phyloP scores from a whole-genome alignment of 106 monocot genomes.

The Chionographis japonica region DNA sequence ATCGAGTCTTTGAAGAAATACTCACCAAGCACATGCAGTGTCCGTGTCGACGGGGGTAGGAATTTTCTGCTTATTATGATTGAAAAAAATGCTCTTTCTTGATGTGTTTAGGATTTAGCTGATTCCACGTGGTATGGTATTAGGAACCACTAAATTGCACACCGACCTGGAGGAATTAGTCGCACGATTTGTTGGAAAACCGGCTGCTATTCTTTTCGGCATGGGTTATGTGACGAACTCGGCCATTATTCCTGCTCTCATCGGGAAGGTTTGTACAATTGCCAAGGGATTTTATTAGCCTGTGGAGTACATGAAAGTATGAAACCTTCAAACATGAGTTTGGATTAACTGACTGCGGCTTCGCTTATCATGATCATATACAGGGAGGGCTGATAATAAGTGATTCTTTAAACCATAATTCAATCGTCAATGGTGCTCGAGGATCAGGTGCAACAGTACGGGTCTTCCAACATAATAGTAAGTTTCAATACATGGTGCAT shows the following conservation, averaged over 20 bases:
- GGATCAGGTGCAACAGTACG: constrained; percentile 92
- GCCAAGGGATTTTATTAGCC: neutral
- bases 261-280: constrained; percentile 66
- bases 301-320: neutral
- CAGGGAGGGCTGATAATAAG: constrained; percentile 94
- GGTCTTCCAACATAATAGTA: constrained; percentile 97
- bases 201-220: constrained; percentile 79
- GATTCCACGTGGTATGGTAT: constrained; percentile 6
- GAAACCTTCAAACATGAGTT: neutral
- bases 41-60: constrained; percentile 83
- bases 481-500: constrained; percentile 12
- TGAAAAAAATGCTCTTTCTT: neutral
- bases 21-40: constrained; percentile 88
- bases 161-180: constrained; percentile 80
- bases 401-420: constrained; percentile 96
- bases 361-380: constrained; percentile 2
- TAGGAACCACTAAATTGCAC: constrained; percentile 91
- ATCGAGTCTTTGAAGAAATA: constrained; percentile 83
- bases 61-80: neutral
- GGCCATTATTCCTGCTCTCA: constrained; percentile 76
- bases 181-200: constrained; percentile 88
- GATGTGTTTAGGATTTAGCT: neutral
- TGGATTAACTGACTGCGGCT: neutral
- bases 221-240: constrained; percentile 99
- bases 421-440: constrained; percentile 95